Base-by-base conservation (phyloP, 148 eudicot genomes). In the Chenopodium quinoa region DNA sequence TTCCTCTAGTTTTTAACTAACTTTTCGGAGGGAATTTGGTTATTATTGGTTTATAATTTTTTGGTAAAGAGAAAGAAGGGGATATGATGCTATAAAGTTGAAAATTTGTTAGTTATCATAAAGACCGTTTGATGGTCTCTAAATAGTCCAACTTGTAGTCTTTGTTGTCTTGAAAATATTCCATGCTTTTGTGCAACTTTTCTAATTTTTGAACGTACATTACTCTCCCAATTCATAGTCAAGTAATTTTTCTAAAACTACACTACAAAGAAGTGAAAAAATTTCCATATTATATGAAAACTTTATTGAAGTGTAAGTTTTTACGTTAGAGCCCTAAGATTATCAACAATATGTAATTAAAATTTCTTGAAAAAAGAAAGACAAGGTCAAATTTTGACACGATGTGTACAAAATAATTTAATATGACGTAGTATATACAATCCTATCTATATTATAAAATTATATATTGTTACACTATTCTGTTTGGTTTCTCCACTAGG, bases 61-160 rank as follows among this genome's bases (percentile, higher is more conserved):
- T 14, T 75, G 82, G 87, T 75, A 73, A 48, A 17, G 75, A 85
- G 71, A 78, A 78, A 73, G 22, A 77, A 17, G 77, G 73, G 73
- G 73, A 69, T 16, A 56, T 56, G 16, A 48, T 65, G 71, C 29
- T 10, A 65, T 10, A 65, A 9, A 65, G 47, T 70, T 70, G n/a
- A 70, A 37, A 13, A 7, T 17, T 70, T 7, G 23, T 34, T 70
- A 19, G 73, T 20, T 34, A 32, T 17, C 37, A 25, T 1, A 65
- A 1, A 65, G 9, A 65, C 13, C 13, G 27, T 70, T 34, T 32
- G 46, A 5, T 70, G 73, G 46, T 37, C 19, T 70, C 37, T 17
- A 20, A 68, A 31, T 68, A 68, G 72, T 68, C 72, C 22, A 71
- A 19, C 23, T 71, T n/a, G 29, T 44, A 22, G 17, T 40, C 75